A percentile compares a stretch with the other conserved stretches of the same genome.
Conservation (phyloP, 2,329 filamentous ascomycete genomes). For the Neonectria neomacrospora region DNA sequence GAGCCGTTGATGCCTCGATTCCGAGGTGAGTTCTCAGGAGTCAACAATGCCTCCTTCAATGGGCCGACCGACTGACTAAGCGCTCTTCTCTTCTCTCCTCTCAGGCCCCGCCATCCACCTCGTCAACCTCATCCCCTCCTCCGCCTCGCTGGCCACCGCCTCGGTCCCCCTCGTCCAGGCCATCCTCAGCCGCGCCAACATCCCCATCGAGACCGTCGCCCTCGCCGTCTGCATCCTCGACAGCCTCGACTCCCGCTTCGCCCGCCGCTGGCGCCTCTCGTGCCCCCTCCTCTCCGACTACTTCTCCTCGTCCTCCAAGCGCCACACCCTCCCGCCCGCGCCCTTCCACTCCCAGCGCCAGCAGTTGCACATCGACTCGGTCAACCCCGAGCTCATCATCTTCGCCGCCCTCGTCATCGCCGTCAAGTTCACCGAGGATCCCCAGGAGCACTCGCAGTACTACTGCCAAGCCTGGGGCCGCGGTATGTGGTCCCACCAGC, state of each 20-base stretch:
- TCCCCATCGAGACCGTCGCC: constrained; percentile 71
- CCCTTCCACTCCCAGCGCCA: constrained; percentile 48
- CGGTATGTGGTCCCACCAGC: constrained; percentile 67
- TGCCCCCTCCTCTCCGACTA: constrained; percentile 60
- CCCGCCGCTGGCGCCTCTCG: constrained; percentile 69
- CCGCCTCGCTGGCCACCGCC: constrained; percentile 68
- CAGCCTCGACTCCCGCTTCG: constrained; percentile 71
- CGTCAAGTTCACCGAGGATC: constrained; percentile 73
- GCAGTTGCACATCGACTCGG: constrained; percentile 68
- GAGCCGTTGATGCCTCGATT: constrained; percentile 55
- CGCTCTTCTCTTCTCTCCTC: background rate
- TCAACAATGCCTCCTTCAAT: background rate
- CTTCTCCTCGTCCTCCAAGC: constrained; percentile 50
- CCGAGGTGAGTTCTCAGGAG: constrained; percentile 50
- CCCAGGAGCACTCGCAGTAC: constrained; percentile 62
- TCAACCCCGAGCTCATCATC: constrained; percentile 71
- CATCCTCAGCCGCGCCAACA: constrained; percentile 66
- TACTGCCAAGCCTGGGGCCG: constrained; percentile 66
- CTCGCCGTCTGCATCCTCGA: constrained; percentile 75
- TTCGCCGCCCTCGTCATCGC: constrained; percentile 72
- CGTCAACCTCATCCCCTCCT: constrained; percentile 72
- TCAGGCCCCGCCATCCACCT: constrained; percentile 73
- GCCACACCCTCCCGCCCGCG: constrained; percentile 60
- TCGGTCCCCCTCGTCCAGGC: constrained; percentile 70
- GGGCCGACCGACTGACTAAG: constrained; percentile 19